Percentiles rank a stretch among this genome's conserved stretches.
Evolutionary conservation across 352 stramenopile genomes (phyloP).

Genomic region (Phytophthora fragariaefolia): DNA sequence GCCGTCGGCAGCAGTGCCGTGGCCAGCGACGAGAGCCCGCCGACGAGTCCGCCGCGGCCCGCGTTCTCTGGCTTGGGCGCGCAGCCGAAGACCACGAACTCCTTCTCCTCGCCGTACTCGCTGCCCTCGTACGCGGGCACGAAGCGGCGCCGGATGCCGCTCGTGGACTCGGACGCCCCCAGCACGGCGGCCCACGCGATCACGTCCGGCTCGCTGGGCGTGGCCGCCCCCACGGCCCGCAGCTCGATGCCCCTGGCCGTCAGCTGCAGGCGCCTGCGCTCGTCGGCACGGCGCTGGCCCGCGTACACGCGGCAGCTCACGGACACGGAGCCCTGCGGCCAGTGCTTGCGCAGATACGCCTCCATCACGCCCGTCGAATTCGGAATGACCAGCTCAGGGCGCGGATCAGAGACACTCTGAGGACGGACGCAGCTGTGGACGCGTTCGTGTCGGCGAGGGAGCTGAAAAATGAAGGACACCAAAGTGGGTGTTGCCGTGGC

Average conservation of each 20-base stretch:
- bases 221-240: slow-evolving; percentile 5
- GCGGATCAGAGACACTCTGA: slow-evolving; percentile 13
- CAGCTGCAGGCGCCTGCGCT: slow-evolving; percentile 41
- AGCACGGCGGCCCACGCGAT: slow-evolving; percentile 57
- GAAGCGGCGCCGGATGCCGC: slow-evolving; percentile 27
- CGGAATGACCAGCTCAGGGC: slow-evolving; percentile 13
- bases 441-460: too few relatives aligned
- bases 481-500: too few relatives aligned
- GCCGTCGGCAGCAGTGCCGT: slow-evolving; percentile 30
- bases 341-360: slow-evolving; percentile 35
- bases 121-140: slow-evolving; percentile 30
- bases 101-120: slow-evolving; percentile 30
- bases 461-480: too few relatives aligned
- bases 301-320: slow-evolving; percentile 40
- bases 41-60: slow-evolving; percentile 22
- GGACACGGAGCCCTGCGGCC: slow-evolving; percentile 31
- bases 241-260: slow-evolving; percentile 48
- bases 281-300: slow-evolving; percentile 30
- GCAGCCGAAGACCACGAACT: slow-evolving; percentile 49
- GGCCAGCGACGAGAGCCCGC: slow-evolving; percentile 31
- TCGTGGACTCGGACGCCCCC: slow-evolving; percentile 44
- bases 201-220: slow-evolving; percentile 25
- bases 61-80: slow-evolving; percentile 20
- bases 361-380: slow-evolving; percentile 26
- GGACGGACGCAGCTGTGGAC: neutral